Base-by-base conservation (phyloP, 1,284 basidiomycete species). In the Leccinum subrobustum region DNA sequence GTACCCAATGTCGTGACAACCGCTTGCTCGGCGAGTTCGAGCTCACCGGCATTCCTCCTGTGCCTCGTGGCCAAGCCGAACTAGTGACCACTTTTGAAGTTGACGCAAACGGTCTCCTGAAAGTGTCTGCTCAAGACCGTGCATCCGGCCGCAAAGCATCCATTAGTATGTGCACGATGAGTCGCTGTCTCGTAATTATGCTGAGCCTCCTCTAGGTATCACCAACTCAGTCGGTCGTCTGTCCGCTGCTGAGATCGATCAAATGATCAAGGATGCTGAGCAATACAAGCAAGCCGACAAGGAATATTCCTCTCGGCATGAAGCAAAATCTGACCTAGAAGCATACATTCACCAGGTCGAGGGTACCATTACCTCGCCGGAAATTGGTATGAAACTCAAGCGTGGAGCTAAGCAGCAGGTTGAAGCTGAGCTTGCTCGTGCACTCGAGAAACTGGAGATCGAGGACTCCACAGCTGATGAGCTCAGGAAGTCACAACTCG, bases 261-360 rank as follows among this genome's bases (percentile, higher is more conserved):
- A 96, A 79, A 98, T 98, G 96, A 95, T 97, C 84, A 94, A 95
- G 83, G 94, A 97, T 74, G 95, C 95, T 62, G 95, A 97, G 78
- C 90, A 93, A 76, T 97, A 88, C 88, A 95, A 95, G 84, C 87
- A 89, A 76, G 93, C 93, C 59, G 96, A 98, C 88, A 95, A 93
- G 82, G 95, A 97, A 76, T 96, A 95, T 85, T 91, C 93, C 68
- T 90, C 95, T 63, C 91, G 91, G 68, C 95, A 97, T 76, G 95
- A 98, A 79, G 94, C 96, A 69, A 96, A 96, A 81, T 92, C 93
- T 60, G 95, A 96, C 77, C 88, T 98, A 64, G 96, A 98, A 83
- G 88, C 93, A 44, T 96, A 97, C 82, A 84, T 98, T 74, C 92
- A 96, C 81, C 91, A 93, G 76, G 92, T 96, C 69, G 95, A 96